Percentiles rank a stretch among this genome's conserved stretches.
Evolutionary conservation across 2,329 filamentous ascomycete species (phyloP).

Genomic region (Aspergillus tanneri): DNA sequence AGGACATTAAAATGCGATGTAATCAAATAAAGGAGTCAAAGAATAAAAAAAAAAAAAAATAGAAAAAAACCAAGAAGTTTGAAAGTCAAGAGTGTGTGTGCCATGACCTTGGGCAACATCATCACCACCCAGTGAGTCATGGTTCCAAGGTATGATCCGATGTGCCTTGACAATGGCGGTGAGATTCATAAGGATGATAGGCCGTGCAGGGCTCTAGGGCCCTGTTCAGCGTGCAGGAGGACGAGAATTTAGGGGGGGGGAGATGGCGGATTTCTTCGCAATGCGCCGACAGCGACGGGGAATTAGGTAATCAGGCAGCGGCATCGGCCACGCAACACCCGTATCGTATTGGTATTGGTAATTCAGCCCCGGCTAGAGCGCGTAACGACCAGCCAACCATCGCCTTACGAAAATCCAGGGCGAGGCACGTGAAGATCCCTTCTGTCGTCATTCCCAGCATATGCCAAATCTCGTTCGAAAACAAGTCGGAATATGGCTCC

Average conservation of each 20-base stretch:
- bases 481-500: neutral
- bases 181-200: slow-evolving; percentile 18
- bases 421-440: slow-evolving; percentile 1
- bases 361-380: slow-evolving; percentile 17
- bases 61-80: slow-evolving; percentile 4
- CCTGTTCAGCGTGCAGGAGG: slow-evolving; percentile 13
- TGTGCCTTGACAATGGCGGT: slow-evolving; percentile 20
- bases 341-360: slow-evolving; percentile 6
- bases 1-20: slow-evolving; percentile 11
- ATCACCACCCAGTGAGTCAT: slow-evolving; percentile 7
- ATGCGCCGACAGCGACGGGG: slow-evolving; percentile 23
- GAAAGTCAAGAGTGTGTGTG: slow-evolving; percentile 5
- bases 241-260: slow-evolving; percentile 4
- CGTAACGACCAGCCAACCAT: slow-evolving; percentile 9
- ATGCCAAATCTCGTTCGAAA: neutral
- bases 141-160: neutral
- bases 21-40: slow-evolving; percentile 6
- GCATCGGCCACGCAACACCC: neutral
- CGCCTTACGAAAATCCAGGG: neutral
- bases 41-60: slow-evolving; percentile 6
- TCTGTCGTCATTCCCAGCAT: slow-evolving; percentile 1
- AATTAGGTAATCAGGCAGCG: slow-evolving; percentile 21
- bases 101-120: slow-evolving; percentile 8
- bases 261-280: slow-evolving; percentile 8
- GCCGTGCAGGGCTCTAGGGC: too few relatives aligned